phyloP scores from a whole-genome alignment of 768 basidiomycete genomes.

The Lentinula lateritia region DNA sequence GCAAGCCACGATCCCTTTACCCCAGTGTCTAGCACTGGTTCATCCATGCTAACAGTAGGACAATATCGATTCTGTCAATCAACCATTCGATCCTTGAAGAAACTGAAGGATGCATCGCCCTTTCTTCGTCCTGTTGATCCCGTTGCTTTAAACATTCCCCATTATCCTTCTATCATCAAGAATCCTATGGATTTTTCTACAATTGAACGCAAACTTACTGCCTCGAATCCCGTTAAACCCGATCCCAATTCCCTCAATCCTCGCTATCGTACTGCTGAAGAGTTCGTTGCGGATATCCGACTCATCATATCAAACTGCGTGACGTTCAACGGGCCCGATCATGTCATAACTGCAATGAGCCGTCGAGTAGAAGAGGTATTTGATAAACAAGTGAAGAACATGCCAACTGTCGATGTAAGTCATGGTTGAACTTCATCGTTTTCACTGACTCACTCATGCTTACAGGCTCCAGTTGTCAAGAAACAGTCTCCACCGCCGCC shows the following conservation, averaged over 20 bases:
- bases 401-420: conserved; percentile 77
- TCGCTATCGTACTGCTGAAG: conserved; percentile 72
- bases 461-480: conserved; percentile 32
- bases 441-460: conserved; percentile 1
- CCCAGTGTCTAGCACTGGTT: conserved; percentile 15
- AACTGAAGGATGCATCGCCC: conserved; percentile 73
- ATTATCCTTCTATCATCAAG: conserved; percentile 83
- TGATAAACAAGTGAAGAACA: conserved; percentile 81
- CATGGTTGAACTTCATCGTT: neutral
- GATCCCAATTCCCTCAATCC: conserved; percentile 66
- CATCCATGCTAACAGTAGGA: conserved; percentile 48
- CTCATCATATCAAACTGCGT: conserved; percentile 85
- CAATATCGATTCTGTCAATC: conserved; percentile 81
- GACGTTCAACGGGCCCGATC: conserved; percentile 92
- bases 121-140: conserved; percentile 89
- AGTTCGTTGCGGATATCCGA: conserved; percentile 82
- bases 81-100: conserved; percentile 78
- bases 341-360: conserved; percentile 72
- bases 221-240: conserved; percentile 76
- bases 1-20: conserved; percentile 18
- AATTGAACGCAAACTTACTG: conserved; percentile 79
- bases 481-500: conserved; percentile 31
- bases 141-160: conserved; percentile 76
- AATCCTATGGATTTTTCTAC: conserved; percentile 94
- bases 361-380: conserved; percentile 79